Percentiles rank a stretch among this genome's conserved stretches.
Conservation (phyloP, 208 protist species). For the Endotrypanum monterogeii region DNA sequence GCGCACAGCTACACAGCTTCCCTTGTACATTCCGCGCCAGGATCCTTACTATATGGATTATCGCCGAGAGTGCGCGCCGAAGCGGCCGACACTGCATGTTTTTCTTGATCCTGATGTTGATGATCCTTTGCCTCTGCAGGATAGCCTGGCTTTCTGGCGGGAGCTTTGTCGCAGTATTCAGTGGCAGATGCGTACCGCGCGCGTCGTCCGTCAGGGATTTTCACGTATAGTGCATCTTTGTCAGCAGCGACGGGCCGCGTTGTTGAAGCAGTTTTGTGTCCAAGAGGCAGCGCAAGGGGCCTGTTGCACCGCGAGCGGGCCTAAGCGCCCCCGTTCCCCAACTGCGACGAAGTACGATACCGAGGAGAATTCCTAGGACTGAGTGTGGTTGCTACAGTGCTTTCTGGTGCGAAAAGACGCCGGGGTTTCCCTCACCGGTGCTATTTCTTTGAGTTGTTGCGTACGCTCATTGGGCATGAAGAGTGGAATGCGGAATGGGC, state of each 20-base stretch:
- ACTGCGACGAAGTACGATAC: not conserved
- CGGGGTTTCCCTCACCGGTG: not conserved
- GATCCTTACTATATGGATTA: slow-evolving; percentile 84
- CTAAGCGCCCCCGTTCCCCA: slow-evolving; percentile 14
- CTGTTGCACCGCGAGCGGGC: not conserved
- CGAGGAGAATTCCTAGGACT: not conserved
- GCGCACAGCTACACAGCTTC: slow-evolving; percentile 48
- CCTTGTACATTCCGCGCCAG: slow-evolving; percentile 62
- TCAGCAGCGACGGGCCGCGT: slow-evolving; percentile 9
- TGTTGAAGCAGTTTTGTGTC: slow-evolving; percentile 1
- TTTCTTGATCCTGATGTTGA: slow-evolving; percentile 73
- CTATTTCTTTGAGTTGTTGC: not conserved
- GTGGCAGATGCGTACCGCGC: slow-evolving; percentile 62
- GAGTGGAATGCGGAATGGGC: not conserved
- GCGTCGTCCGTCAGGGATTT: slow-evolving; percentile 54
- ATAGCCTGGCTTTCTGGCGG: slow-evolving; percentile 66
- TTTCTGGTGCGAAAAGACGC: not conserved
- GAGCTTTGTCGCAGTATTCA: slow-evolving; percentile 63
- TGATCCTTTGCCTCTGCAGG: slow-evolving; percentile 41
- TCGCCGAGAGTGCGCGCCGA: slow-evolving; percentile 56
- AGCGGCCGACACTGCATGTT: slow-evolving; percentile 74
- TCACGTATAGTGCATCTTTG: slow-evolving; percentile 39
- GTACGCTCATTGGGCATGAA: not conserved
- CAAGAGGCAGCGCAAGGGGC: not conserved
- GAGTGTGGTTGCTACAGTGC: not conserved